phyloP scores from a whole-genome alignment of 495 filamentous ascomycete genomes.

The Neurospora tetrasperma region DNA sequence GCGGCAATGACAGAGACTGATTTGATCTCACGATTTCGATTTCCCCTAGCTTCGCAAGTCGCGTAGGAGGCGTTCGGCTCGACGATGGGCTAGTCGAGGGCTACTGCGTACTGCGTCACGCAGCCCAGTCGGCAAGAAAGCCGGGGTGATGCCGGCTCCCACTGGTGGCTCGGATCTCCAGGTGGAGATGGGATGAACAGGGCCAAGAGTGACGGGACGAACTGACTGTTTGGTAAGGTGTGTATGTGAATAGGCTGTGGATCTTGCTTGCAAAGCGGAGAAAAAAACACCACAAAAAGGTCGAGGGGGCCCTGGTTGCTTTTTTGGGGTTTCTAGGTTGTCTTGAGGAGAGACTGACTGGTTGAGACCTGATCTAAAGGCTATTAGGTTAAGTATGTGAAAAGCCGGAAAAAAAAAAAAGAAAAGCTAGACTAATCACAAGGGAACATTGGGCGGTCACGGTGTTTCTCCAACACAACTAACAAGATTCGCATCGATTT shows the following conservation, averaged over 20 bases:
- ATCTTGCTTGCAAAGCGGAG: neutral
- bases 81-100: neutral
- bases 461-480: neutral
- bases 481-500: neutral
- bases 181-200: neutral
- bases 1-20: neutral
- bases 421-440: neutral
- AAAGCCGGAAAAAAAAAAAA: neutral
- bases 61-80: neutral
- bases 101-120: neutral
- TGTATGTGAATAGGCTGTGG: neutral
- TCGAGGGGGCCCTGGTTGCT: neutral
- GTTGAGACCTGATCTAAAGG: neutral
- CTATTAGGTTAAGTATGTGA: neutral
- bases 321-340: neutral
- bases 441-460: neutral
- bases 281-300: neutral
- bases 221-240: neutral
- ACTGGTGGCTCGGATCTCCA: neutral
- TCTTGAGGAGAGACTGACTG: neutral
- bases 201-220: neutral
- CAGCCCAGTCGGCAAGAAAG: neutral
- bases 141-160: neutral
- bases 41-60: neutral
- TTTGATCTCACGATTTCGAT: neutral